phyloP scores from a whole-genome alignment of 2,329 filamentous ascomycete species.

The Cephalotrichum gorgonifer region DNA sequence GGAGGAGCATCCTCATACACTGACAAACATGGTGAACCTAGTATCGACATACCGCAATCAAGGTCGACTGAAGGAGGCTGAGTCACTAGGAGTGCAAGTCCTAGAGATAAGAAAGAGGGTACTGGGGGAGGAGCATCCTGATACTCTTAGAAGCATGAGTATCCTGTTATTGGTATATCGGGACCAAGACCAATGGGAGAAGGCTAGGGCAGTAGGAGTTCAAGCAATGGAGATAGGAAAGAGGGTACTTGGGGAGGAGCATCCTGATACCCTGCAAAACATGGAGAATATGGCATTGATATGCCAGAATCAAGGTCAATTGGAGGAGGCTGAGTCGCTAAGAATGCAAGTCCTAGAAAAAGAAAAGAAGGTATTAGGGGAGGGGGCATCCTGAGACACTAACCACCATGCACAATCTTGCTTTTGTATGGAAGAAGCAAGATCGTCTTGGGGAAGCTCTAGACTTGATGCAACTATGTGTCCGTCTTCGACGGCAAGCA shows the following conservation, averaged over 20 bases:
- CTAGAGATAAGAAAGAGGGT: slow-evolving; percentile 5
- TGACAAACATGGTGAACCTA: slow-evolving; percentile 8
- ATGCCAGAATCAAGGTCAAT: slow-evolving; percentile 5
- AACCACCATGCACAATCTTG: neutral
- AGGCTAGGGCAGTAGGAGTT: neutral
- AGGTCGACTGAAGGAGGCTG: slow-evolving; percentile 8
- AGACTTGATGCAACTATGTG: too few species aligned
- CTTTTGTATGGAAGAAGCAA: neutral
- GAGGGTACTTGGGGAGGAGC: neutral
- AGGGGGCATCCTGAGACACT: neutral
- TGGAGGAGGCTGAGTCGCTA: neutral
- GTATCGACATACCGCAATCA: slow-evolving; percentile 6
- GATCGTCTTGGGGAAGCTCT: too few species aligned
- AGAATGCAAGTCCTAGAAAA: neutral
- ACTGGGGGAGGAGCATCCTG: slow-evolving; percentile 6
- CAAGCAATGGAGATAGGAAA: neutral
- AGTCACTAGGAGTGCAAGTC: slow-evolving; percentile 6
- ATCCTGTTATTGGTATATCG: slow-evolving; percentile 3
- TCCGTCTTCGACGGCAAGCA: too few species aligned
- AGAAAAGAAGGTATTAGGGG: neutral
- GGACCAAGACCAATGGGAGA: slow-evolving; percentile 5
- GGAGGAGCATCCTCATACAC: slow-evolving; percentile 3
- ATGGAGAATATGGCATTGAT: slow-evolving; percentile 4
- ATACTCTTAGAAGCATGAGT: neutral
- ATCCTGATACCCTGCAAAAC: neutral